Percentiles rank a stretch among this genome's conserved stretches.
Evolutionary conservation across 2,329 filamentous ascomycete genomes (phyloP).

Genomic region (Fusarium protoensiforme): DNA sequence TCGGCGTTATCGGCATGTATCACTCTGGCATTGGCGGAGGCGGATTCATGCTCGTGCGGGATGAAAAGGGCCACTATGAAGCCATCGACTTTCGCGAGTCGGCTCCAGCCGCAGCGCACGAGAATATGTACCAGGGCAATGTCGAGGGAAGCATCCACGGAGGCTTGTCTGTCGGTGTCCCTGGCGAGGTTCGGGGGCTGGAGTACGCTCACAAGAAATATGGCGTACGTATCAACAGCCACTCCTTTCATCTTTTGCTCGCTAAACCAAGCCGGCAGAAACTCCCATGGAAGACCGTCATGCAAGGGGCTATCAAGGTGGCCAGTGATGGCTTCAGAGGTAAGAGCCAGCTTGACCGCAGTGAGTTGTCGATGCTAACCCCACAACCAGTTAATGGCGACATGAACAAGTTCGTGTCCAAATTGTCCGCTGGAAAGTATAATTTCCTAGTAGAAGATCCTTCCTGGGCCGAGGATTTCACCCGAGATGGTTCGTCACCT

Average conservation of each 20-base stretch:
- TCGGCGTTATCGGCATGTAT: conserved; percentile 81
- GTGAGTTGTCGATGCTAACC: conserved; percentile 16
- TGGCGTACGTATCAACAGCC: conserved; percentile 58
- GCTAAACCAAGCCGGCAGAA: conserved; percentile 44
- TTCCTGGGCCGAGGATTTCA: conserved; percentile 89
- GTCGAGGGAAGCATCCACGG: conserved; percentile 73
- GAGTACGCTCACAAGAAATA: conserved; percentile 81
- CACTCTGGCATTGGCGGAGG: conserved; percentile 89
- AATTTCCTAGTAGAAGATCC: conserved; percentile 81
- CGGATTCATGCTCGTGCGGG: conserved; percentile 86
- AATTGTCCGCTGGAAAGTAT: conserved; percentile 47
- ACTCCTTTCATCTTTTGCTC: background rate
- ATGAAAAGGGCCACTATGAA: conserved; percentile 80
- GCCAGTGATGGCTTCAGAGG: conserved; percentile 77
- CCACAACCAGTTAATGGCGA: conserved; percentile 71
- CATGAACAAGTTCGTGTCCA: conserved; percentile 77
- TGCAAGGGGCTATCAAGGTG: conserved; percentile 78
- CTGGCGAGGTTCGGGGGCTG: conserved; percentile 81
- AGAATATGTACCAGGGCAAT: conserved; percentile 87
- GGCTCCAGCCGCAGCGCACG: conserved; percentile 81
- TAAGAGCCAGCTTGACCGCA: conserved; percentile 26
- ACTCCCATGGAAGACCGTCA: conserved; percentile 76
- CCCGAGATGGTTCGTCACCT: conserved; percentile 70
- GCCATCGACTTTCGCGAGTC: conserved; percentile 91
- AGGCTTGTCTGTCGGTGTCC: conserved; percentile 78